These are phyloP conservation scores for Austroboletus eburneus DNA, from an alignment of 768 basidiomycete genomes.

Conservation along the genomic window DNA sequence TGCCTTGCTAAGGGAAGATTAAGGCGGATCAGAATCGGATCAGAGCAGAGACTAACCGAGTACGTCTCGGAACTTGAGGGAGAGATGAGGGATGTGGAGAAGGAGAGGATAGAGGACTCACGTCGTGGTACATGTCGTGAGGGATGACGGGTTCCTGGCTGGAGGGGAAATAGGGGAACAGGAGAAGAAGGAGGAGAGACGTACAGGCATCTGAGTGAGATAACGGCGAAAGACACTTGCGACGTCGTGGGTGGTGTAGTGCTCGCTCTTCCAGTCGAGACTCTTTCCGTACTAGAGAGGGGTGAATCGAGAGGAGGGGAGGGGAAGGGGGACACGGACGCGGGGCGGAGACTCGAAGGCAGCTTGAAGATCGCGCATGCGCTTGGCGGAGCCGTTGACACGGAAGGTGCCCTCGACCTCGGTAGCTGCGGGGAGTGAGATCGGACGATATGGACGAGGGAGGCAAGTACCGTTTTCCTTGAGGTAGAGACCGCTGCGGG, in stretches of 20 bases:
- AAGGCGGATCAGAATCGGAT: conserved; percentile 10
- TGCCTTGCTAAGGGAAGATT: conserved; percentile 48
- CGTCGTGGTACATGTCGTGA: conserved; percentile 79
- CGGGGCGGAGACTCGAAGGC: conserved; percentile 86
- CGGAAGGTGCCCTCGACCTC: conserved; percentile 93
- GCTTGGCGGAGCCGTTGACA: conserved; percentile 90
- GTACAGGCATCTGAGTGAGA: conserved; percentile 93
- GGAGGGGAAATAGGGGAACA: conserved; percentile 8
- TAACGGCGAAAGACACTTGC: conserved; percentile 95
- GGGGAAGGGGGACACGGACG: conserved; percentile 39
- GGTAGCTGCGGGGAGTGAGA: conserved; percentile 50
- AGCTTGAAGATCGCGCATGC: conserved; percentile 93
- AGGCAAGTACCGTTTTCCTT: conserved; percentile 76
- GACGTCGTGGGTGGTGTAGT: conserved; percentile 93
- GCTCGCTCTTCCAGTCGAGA: conserved; percentile 83
- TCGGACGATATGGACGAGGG: background rate
- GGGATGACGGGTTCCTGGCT: conserved; percentile 92
- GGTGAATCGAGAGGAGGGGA: conserved; percentile 2
- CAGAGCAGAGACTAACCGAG: conserved; percentile 46
- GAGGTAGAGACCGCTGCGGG: conserved; percentile 77
- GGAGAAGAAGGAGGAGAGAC: conserved; percentile 29
- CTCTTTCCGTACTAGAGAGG: conserved; percentile 80
- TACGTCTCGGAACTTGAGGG: conserved; percentile 68
- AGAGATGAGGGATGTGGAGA: conserved; percentile 7
- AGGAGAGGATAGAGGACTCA: conserved; percentile 39